Conservation (phyloP, 345 rosid species). For the Psidium guajava region DNA sequence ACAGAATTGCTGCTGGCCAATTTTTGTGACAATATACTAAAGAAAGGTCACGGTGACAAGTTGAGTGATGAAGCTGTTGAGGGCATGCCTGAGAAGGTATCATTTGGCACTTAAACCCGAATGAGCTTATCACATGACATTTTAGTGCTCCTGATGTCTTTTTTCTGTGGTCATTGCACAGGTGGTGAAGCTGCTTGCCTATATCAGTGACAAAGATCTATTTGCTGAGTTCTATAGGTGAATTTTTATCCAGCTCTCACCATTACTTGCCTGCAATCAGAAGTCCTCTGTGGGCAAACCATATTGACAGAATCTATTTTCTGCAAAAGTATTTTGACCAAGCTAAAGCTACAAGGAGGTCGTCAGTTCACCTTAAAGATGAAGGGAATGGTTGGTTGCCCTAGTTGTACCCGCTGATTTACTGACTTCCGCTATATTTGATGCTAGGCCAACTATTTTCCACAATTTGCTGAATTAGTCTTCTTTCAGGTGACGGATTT, state of each 20-base stretch:
- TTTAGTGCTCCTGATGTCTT: not conserved
- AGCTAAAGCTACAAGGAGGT: constrained; percentile 62
- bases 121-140: not conserved
- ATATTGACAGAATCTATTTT: not conserved
- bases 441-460: not conserved
- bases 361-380: constrained; percentile 66
- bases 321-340: constrained; percentile 35
- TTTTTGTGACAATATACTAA: constrained; percentile 47
- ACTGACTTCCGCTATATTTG: not conserved
- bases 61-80: constrained; percentile 56
- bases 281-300: not conserved
- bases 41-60: constrained; percentile 54
- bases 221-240: constrained; percentile 59
- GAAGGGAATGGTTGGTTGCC: constrained; percentile 57
- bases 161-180: not conserved
- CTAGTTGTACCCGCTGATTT: not conserved
- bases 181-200: constrained; percentile 33
- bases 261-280: not conserved
- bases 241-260: not conserved
- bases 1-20: constrained; percentile 51
- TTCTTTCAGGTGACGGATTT: constrained; percentile 44
- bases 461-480: not conserved
- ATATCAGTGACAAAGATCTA: constrained; percentile 58
- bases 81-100: constrained; percentile 51
- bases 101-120: not conserved